A percentile compares a stretch with the other conserved stretches of the same genome.
Evolutionary conservation across 495 filamentous ascomycete species (phyloP).

Genomic region (Talaromyces liani): DNA sequence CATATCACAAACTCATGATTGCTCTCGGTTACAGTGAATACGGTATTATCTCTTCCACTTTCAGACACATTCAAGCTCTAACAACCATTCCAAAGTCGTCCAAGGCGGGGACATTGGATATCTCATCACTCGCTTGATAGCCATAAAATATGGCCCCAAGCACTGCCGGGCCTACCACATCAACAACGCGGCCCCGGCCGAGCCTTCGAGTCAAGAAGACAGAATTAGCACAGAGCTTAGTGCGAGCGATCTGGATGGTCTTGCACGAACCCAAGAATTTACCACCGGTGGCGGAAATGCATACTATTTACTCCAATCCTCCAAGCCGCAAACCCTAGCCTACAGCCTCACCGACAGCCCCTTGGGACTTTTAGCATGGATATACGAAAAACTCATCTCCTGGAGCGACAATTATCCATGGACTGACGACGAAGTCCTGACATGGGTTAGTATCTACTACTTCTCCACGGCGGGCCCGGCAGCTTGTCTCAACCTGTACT

Average conservation of each 20-base stretch:
- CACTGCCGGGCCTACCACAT: conserved; percentile 57
- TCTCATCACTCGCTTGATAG: conserved; percentile 52
- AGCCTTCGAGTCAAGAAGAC: conserved; percentile 22
- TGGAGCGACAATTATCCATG: conserved; percentile 62
- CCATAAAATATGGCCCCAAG: conserved; percentile 42
- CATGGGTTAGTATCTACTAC: conserved; percentile 57
- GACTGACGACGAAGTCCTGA: conserved; percentile 61
- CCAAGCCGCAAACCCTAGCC: conserved; percentile 58
- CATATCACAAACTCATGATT: conserved; percentile 59
- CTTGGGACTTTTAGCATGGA: conserved; percentile 55
- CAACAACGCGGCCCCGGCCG: conserved; percentile 46
- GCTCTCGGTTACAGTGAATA: conserved; percentile 60
- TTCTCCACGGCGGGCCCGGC: conserved; percentile 51
- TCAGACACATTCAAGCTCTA: not conserved
- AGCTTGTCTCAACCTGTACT: conserved; percentile 52
- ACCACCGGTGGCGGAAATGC: conserved; percentile 37
- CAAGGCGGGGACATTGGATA: conserved; percentile 67
- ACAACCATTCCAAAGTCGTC: conserved; percentile 29
- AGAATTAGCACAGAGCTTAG: conserved; percentile 4
- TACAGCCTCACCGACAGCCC: conserved; percentile 52
- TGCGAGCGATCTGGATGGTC: conserved; percentile 28
- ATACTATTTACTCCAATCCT: conserved; percentile 48
- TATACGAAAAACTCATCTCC: conserved; percentile 62
- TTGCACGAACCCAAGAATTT: conserved; percentile 46
- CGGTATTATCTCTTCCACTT: conserved; percentile 20